Conservation (phyloP, 1,284 basidiomycete genomes). For the Rhizopogon parksii region DNA sequence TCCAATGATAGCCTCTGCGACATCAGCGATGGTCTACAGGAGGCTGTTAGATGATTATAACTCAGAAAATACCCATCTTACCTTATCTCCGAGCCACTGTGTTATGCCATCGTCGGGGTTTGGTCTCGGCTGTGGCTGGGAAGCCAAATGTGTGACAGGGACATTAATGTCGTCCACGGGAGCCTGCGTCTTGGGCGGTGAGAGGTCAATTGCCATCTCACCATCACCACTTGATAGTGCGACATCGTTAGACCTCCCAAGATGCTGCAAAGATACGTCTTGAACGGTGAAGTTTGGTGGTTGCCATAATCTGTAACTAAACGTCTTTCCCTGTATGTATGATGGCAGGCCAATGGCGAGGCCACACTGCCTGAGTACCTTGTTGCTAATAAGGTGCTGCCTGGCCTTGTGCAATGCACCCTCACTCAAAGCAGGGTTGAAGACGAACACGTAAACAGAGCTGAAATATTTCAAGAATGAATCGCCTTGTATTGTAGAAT, state of each 20-base stretch:
- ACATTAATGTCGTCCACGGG: slow-evolving; percentile 4
- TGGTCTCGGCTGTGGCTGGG: slow-evolving; percentile 28
- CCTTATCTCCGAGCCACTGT: slow-evolving; percentile 74
- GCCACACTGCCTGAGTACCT: slow-evolving; percentile 51
- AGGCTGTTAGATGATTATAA: slow-evolving; percentile 3
- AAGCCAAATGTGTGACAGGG: background rate
- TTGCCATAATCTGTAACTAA: slow-evolving; percentile 58
- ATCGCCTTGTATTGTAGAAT: slow-evolving; percentile 42
- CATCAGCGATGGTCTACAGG: slow-evolving; percentile 68
- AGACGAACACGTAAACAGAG: slow-evolving; percentile 67
- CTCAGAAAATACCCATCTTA: slow-evolving; percentile 23
- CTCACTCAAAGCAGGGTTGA: slow-evolving; percentile 53
- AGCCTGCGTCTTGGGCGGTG: slow-evolving; percentile 24
- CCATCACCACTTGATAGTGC: slow-evolving; percentile 18
- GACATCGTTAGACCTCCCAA: slow-evolving; percentile 6
- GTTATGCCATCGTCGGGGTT: slow-evolving; percentile 40
- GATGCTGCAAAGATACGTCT: slow-evolving; percentile 12
- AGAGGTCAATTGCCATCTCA: slow-evolving; percentile 23
- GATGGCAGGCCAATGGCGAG: slow-evolving; percentile 51
- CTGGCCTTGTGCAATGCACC: slow-evolving; percentile 58
- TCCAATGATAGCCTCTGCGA: slow-evolving; percentile 74
- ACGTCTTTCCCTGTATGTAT: slow-evolving; percentile 68
- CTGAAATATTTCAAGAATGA: slow-evolving; percentile 73
- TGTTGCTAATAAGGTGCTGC: slow-evolving; percentile 68
- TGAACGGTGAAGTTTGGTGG: slow-evolving; percentile 41